Conservation (phyloP, 1,284 basidiomycete species). For the Cutaneotrichosporon spelunceum region DNA sequence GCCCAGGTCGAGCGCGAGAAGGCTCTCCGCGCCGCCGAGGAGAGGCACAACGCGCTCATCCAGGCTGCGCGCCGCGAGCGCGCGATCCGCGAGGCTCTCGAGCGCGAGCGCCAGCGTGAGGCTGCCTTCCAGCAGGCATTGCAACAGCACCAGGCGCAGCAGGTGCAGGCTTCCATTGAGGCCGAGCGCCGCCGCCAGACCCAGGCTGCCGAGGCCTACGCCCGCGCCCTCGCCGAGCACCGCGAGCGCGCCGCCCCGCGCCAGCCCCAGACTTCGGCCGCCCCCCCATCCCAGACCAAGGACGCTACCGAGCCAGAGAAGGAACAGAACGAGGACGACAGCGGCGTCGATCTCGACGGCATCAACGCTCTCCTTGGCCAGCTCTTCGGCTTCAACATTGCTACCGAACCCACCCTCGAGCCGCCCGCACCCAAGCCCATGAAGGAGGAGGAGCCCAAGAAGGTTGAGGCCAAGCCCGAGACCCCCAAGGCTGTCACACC, state of each 20-base stretch:
- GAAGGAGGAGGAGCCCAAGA: conserved; percentile 1
- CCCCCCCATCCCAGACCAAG: conserved; percentile 10
- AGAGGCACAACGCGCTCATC: conserved; percentile 16
- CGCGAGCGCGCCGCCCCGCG: conserved; percentile 9
- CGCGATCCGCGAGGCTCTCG: conserved; percentile 16
- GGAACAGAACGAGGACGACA: conserved; percentile 2
- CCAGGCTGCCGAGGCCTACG: conserved; percentile 23
- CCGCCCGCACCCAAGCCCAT: conserved; percentile 10
- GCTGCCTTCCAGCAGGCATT: conserved; percentile 14
- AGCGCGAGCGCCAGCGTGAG: conserved; percentile 25
- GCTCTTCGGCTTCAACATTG: conserved; percentile 42
- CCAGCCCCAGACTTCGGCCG: conserved; percentile 4
- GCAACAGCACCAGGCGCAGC: conserved; percentile 15
- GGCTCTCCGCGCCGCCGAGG: conserved; percentile 22
- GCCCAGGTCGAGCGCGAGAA: conserved; percentile 18
- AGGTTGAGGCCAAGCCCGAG: background rate
- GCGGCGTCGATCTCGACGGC: conserved; percentile 26
- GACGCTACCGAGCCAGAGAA: too few relatives aligned
- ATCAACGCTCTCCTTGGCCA: conserved; percentile 38
- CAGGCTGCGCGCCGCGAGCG: conserved; percentile 22
- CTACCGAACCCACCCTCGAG: conserved; percentile 15
- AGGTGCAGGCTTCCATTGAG: conserved; percentile 15
- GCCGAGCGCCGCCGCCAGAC: conserved; percentile 22
- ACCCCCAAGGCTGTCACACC: background rate
- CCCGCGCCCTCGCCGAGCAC: conserved; percentile 12